Base-by-base conservation (phyloP, 805 yeast species). In the Zygosaccharomyces bailii region DNA sequence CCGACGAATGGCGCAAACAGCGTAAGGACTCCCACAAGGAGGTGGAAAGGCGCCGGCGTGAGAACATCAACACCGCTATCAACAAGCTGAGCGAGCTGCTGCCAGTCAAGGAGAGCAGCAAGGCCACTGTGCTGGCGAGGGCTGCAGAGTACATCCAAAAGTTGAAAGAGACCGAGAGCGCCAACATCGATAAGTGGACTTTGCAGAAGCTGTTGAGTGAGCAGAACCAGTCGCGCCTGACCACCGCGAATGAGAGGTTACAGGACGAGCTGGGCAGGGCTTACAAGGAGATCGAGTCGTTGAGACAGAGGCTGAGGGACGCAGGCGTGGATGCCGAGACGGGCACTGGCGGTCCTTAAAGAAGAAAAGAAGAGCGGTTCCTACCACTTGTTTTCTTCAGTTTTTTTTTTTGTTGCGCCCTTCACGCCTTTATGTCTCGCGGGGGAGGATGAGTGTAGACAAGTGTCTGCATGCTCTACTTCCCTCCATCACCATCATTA, bases 11-110 rank as follows among this genome's bases (percentile, higher is more conserved):
- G 65, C 55, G 56, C 42, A 56, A 58, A 45, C 79, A 80, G 61
- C 80, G 96, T 57, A 82, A 85, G 58, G 86, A 86, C 56, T 90
- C 88, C 66, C 99, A 93, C 71, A 90, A 89, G 67, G 96, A 90
- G 67, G 97, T 90, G 17, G 97, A 90, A 69, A 77, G 96, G 61
- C 80, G 96, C 56, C 79, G 97, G 66, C 79, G 97, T 60, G 96
- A 89, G 62, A 78, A 82, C 37, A 90, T 90, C 61, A 90, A 88
- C 67, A 70, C 74, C 33, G 96, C 96, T n/a, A 88, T 90, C 59
- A 80, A 79, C 56, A 86, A 82, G 55, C 73, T 90, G 55, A 84
- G 90, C 24, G 78, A 78, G 18, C 65, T 90, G 48, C 78, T 90
- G 44, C 96, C 96, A 13, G 80, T 86, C 10, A 78, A 81, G 39